A percentile compares a stretch with the other conserved stretches of the same genome.
These are phyloP conservation scores for Tetrapisispora nanseiensis DNA, from an alignment of 805 yeast genomes.

Conservation along the genomic window DNA sequence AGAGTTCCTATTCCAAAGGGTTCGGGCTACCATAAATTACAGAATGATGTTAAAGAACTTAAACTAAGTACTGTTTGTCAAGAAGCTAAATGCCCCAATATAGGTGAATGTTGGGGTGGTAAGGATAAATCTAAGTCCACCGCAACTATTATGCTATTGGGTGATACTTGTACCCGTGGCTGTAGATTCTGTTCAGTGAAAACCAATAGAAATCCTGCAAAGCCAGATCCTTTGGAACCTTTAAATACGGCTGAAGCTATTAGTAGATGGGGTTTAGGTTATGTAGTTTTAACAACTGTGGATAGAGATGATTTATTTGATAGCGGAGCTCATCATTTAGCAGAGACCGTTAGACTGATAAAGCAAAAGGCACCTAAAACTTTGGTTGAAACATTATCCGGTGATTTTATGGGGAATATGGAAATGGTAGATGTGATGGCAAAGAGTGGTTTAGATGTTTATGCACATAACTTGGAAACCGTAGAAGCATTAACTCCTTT, in stretches of 20 bases:
- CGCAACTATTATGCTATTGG: constrained; percentile 96
- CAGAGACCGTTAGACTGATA: constrained; percentile 75
- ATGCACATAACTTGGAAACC: constrained; percentile 94
- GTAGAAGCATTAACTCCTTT: constrained; percentile 92
- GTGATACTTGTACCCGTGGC: constrained; percentile 99
- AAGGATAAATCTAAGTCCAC: constrained; percentile 62
- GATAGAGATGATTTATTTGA: constrained; percentile 91
- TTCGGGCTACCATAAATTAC: constrained; percentile 64
- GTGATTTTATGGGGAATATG: constrained; percentile 90
- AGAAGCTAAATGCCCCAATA: constrained; percentile 98
- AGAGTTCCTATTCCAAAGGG: constrained; percentile 98
- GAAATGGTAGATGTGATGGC: constrained; percentile 75
- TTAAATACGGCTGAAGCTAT: constrained; percentile 97
- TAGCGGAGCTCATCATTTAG: constrained; percentile 88
- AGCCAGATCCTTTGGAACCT: constrained; percentile 93
- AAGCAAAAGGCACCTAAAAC: constrained; percentile 85
- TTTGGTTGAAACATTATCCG: constrained; percentile 85
- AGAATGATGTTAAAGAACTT: constrained; percentile 78
- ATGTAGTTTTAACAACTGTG: constrained; percentile 93
- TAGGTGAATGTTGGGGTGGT: constrained; percentile 99
- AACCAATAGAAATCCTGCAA: constrained; percentile 77
- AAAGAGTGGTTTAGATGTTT: constrained; percentile 81
- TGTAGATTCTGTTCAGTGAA: constrained; percentile 96
- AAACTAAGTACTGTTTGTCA: constrained; percentile 94
- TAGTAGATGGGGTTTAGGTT: constrained; percentile 95